Evolutionary conservation across 805 yeast genomes (phyloP).

Genomic region (Clavispora vitiphila): DNA sequence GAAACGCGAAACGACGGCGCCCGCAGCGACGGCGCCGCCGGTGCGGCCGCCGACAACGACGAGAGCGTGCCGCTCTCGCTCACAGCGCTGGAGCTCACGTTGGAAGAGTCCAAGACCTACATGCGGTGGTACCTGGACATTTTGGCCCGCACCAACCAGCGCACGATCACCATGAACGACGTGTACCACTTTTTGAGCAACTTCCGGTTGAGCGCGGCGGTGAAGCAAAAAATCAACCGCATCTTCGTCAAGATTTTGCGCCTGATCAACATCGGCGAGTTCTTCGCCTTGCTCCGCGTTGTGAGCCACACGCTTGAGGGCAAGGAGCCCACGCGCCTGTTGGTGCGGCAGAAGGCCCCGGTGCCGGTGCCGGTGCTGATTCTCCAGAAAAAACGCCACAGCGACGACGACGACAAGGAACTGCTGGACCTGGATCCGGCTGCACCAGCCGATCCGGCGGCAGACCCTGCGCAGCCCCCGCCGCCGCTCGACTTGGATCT

Average conservation of each 20-base stretch:
- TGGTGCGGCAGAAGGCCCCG: conserved; percentile 53
- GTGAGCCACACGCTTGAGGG: conserved; percentile 66
- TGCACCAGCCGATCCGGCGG: conserved; percentile 1
- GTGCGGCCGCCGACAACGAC: conserved; percentile 25
- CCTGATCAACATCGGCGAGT: conserved; percentile 80
- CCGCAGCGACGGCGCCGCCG: background rate
- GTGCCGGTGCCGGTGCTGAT: conserved; percentile 81
- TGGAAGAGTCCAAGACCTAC: conserved; percentile 78
- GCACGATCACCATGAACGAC: conserved; percentile 66
- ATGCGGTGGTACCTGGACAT: conserved; percentile 92
- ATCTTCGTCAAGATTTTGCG: conserved; percentile 49
- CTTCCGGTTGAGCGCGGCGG: conserved; percentile 54
- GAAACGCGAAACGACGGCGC: too few relatives aligned
- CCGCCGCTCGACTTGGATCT: conserved; percentile 71
- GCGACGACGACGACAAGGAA: conserved; percentile 41
- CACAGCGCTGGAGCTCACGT: conserved; percentile 63
- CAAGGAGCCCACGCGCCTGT: conserved; percentile 45
- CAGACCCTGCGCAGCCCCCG: conserved; percentile 8
- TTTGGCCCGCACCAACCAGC: conserved; percentile 61
- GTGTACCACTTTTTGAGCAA: conserved; percentile 75
- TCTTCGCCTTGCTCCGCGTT: conserved; percentile 80
- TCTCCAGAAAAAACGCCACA: conserved; percentile 52
- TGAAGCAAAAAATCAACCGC: conserved; percentile 46
- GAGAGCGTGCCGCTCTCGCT: conserved; percentile 55
- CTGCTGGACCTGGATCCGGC: too few relatives aligned